Conservation (phyloP, 352 stramenopile species). For the Phytopythium kandeliae region DNA sequence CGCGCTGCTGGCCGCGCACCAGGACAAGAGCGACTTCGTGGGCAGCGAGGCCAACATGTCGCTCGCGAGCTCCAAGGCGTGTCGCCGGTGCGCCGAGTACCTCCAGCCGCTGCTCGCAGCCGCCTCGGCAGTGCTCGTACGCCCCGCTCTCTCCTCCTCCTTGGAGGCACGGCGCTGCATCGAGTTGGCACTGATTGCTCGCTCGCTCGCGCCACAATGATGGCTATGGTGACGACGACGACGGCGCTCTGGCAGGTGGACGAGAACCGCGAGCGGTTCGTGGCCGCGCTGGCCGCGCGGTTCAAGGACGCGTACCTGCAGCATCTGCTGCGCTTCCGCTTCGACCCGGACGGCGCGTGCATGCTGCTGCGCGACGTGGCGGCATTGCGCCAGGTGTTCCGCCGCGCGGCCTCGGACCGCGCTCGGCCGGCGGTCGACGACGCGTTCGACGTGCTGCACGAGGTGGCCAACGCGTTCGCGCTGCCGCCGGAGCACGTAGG, state of each 20-base stretch:
- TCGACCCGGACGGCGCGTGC: conserved; percentile 76
- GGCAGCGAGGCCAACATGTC: conserved; percentile 69
- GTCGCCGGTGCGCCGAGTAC: conserved; percentile 65
- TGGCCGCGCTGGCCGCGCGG: conserved; percentile 35
- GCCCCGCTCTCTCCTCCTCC: conserved; percentile 3
- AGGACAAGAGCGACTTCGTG: conserved; percentile 77
- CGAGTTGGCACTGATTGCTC: not conserved
- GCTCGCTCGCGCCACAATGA: too few relatives aligned
- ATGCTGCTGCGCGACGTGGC: conserved; percentile 79
- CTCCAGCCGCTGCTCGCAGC: conserved; percentile 50
- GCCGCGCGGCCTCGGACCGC: conserved; percentile 16
- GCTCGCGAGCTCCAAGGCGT: conserved; percentile 62
- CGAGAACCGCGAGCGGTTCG: conserved; percentile 61
- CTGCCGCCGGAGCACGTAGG: conserved; percentile 69
- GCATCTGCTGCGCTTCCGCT: conserved; percentile 71
- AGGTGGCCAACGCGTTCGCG: conserved; percentile 80
- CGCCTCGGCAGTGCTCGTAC: conserved; percentile 50
- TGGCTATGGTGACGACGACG: not conserved
- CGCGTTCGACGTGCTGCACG: conserved; percentile 72
- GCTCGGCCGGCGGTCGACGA: conserved; percentile 39
- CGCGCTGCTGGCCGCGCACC: conserved; percentile 39
- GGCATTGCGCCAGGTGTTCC: conserved; percentile 67
- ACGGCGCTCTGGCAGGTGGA: conserved; percentile 29
- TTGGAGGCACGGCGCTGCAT: too few relatives aligned
- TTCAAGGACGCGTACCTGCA: conserved; percentile 78